phyloP scores from a whole-genome alignment of 2,329 filamentous ascomycete genomes.

The Botrytis tulipae region DNA sequence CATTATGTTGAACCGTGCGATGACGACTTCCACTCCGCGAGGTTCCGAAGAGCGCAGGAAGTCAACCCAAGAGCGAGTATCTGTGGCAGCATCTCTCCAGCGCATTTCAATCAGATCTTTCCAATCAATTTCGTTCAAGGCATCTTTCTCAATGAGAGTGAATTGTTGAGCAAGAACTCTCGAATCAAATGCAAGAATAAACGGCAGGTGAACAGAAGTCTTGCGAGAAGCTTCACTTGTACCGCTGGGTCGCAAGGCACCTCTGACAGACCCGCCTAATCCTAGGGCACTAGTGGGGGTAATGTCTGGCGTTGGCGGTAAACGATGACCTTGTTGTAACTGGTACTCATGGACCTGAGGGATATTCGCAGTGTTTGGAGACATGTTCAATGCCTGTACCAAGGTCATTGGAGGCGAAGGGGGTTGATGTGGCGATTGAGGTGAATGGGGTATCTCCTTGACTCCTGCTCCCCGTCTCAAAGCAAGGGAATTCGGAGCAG shows the following conservation, averaged over 20 bases:
- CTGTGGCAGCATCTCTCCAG: constrained; percentile 70
- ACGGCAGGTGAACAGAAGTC: constrained; percentile 62
- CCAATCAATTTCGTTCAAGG: constrained; percentile 83
- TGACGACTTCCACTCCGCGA: constrained; percentile 76
- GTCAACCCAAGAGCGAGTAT: constrained; percentile 76
- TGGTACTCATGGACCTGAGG: constrained; percentile 41
- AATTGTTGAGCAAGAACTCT: constrained; percentile 78
- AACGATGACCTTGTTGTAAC: constrained; percentile 17
- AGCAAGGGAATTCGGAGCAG: constrained; percentile 40
- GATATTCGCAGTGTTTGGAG: constrained; percentile 42
- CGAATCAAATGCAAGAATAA: constrained; percentile 78
- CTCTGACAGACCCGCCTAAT: constrained; percentile 24
- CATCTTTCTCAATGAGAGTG: constrained; percentile 82
- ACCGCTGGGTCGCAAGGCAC: constrained; percentile 31
- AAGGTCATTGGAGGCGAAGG: constrained; percentile 51
- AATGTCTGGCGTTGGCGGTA: constrained; percentile 38
- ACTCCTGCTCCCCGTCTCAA: constrained; percentile 31
- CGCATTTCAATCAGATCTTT: constrained; percentile 80
- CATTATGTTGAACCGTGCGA: constrained; percentile 83
- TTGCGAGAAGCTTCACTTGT: constrained; percentile 36
- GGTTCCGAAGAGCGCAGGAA: constrained; percentile 72
- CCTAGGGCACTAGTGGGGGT: constrained; percentile 31
- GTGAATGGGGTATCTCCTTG: constrained; percentile 33
- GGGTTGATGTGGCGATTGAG: constrained; percentile 35
- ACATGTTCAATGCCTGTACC: constrained; percentile 47